A percentile compares a stretch with the other conserved stretches of the same genome.
These are phyloP conservation scores for Zygosaccharomyces lentus DNA, from an alignment of 805 yeast species.

Conservation along the genomic window DNA sequence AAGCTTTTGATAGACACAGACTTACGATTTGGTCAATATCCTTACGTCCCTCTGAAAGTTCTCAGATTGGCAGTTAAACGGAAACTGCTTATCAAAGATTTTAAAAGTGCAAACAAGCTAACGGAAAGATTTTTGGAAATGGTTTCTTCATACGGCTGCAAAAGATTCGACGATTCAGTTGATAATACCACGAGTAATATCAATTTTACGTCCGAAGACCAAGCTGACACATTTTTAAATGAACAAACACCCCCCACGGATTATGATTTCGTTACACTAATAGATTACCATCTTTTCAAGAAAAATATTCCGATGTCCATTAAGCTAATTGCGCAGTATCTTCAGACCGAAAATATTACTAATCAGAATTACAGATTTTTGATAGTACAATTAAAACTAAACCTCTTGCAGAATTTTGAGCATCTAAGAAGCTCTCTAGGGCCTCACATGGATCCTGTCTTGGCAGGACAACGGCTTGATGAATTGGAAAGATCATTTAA, in stretches of 20 bases:
- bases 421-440: slow-evolving; percentile 19
- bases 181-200: slow-evolving; percentile 14
- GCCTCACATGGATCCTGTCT: slow-evolving; percentile 8
- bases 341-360: slow-evolving; percentile 18
- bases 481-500: slow-evolving; percentile 15
- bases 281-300: slow-evolving; percentile 25
- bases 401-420: slow-evolving; percentile 24
- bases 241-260: slow-evolving; percentile 26
- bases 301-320: slow-evolving; percentile 15
- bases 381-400: slow-evolving; percentile 25
- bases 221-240: slow-evolving; percentile 32
- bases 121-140: slow-evolving; percentile 28
- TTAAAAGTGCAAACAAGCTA: slow-evolving; percentile 34
- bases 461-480: slow-evolving; percentile 8
- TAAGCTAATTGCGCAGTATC: slow-evolving; percentile 25
- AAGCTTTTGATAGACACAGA: slow-evolving; percentile 30
- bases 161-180: slow-evolving; percentile 1
- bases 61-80: slow-evolving; percentile 35
- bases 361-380: slow-evolving; percentile 17
- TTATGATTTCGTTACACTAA: slow-evolving; percentile 26
- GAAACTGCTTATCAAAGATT: slow-evolving; percentile 29
- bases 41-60: slow-evolving; percentile 38
- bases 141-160: slow-evolving; percentile 28
- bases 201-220: slow-evolving; percentile 27
- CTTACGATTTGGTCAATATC: slow-evolving; percentile 22